These are phyloP conservation scores for Cryomyces antarcticus DNA, from an alignment of 495 filamentous ascomycete genomes.

Conservation along the genomic window DNA sequence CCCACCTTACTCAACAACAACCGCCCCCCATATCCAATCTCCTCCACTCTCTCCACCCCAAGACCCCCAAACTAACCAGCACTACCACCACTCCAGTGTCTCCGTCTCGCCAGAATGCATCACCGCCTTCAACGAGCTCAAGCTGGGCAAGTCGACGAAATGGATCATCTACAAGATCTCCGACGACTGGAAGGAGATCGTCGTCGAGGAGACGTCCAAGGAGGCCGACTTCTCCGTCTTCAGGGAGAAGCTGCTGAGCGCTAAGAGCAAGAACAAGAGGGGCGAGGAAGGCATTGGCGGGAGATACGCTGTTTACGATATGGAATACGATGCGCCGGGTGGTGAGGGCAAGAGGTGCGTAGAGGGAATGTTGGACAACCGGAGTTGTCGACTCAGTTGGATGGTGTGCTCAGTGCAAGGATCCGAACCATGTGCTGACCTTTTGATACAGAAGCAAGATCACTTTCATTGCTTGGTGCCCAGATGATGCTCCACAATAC, in stretches of 20 bases:
- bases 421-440: constrained; percentile 3
- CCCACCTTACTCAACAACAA: neutral
- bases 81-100: constrained; percentile 35
- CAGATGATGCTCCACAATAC: constrained; percentile 59
- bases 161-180: constrained; percentile 95
- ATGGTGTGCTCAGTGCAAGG: neutral
- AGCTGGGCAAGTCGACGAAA: constrained; percentile 71
- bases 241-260: constrained; percentile 55
- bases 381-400: neutral
- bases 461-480: constrained; percentile 85
- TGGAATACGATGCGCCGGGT: constrained; percentile 58
- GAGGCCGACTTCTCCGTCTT: constrained; percentile 30
- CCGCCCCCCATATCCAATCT: neutral
- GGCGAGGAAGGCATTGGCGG: constrained; percentile 46
- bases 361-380: constrained; percentile 22
- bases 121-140: constrained; percentile 69
- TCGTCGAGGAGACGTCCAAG: constrained; percentile 49
- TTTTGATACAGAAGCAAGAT: constrained; percentile 60
- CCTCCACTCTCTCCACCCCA: neutral
- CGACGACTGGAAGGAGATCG: constrained; percentile 79
- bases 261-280: constrained; percentile 34
- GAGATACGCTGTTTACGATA: constrained; percentile 85
- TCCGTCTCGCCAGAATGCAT: constrained; percentile 63
- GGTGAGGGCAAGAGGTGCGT: constrained; percentile 53
- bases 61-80: neutral